A percentile compares a stretch with the other conserved stretches of the same genome.
Conservation (phyloP, 192 early-diverging fungal genomes). For the Lunasporangiospora selenospora region DNA sequence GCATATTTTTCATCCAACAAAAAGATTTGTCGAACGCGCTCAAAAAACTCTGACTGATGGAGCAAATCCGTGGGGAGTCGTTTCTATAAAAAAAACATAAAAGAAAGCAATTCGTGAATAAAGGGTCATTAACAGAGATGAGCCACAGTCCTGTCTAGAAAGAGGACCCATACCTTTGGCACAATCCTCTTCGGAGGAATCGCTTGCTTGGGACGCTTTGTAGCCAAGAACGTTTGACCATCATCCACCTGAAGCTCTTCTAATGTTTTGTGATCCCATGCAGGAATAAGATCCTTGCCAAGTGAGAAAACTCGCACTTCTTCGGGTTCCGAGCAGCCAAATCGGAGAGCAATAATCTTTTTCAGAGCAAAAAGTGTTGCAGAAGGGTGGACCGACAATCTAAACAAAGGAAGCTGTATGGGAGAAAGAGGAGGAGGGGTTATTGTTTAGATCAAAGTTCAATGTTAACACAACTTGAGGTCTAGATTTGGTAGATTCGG, state of each 20-base stretch:
- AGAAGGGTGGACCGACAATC: slow-evolving; percentile 44
- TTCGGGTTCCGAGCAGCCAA: slow-evolving; percentile 31
- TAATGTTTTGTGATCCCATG: slow-evolving; percentile 39
- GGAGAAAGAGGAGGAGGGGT: neutral
- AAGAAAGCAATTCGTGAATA: neutral
- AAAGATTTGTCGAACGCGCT: slow-evolving; percentile 48
- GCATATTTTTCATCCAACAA: slow-evolving; percentile 53
- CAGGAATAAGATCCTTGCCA: slow-evolving; percentile 42
- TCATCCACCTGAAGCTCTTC: slow-evolving; percentile 49
- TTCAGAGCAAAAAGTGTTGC: slow-evolving; percentile 40
- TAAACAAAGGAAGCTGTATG: slow-evolving; percentile 27
- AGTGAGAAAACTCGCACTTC: slow-evolving; percentile 37
- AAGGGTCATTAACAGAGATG: neutral
- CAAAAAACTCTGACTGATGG: slow-evolving; percentile 48
- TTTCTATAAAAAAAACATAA: slow-evolving; percentile 12
- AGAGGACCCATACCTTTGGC: neutral
- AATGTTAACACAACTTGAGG: neutral
- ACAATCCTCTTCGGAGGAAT: neutral
- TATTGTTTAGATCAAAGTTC: neutral
- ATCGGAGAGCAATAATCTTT: slow-evolving; percentile 22
- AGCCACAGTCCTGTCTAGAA: neutral
- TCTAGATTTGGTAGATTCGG: too few species aligned
- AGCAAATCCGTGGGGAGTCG: slow-evolving; percentile 47
- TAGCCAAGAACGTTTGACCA: slow-evolving; percentile 39
- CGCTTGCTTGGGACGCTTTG: slow-evolving; percentile 14